Evolutionary conservation across 108 stramenopile species (phyloP), one percentile per base, ranked within the genome.

Genomic region (Skeletonema potamos): DNA sequence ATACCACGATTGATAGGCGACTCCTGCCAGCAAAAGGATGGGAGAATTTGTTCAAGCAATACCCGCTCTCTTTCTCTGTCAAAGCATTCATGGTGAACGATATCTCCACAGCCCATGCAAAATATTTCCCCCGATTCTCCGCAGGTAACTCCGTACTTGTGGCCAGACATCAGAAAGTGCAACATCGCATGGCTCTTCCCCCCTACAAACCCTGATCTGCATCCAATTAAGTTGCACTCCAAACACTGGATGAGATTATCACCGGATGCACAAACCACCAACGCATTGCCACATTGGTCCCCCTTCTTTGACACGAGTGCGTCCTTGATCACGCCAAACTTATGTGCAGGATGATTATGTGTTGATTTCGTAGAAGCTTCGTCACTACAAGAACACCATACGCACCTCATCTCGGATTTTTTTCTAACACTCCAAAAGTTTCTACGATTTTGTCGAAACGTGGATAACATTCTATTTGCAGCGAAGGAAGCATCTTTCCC

Each of bases 201-300:
- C 74, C 32, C 43, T 6, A 73, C 39, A 27, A 74, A 82, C 1
- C 29, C 28, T 64, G 87, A 85, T 10, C 77, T 83, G 70, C 87
- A 89, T 4, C 80, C 86, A 62, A 87, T 54, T 60, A 89, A 73
- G 20, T 63, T 55, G 63, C 92, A 93, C 32, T 93, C 89, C 44
- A 93, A 64, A 77, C 92, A 93, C 56, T 86, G 86, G 78, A 93
- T 87, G 26, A 89, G 39, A 48, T 77, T 74, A 62, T 93, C 91
- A 6, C 89, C 87, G 13, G 48, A 60, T 22, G 36, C 37, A 55
- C 48, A 24, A 34, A 8, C 2, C 12, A 41, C 4, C 32, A 33
- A 15, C 11, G 0, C 48, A 34, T 32, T 54, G 13, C 29, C 54
- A 18, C 54, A 24, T 9, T 67, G 26, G 0, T 34, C 66, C 28